Conservation (phyloP, 441 rosid genomes). For the Kokia cookei region DNA sequence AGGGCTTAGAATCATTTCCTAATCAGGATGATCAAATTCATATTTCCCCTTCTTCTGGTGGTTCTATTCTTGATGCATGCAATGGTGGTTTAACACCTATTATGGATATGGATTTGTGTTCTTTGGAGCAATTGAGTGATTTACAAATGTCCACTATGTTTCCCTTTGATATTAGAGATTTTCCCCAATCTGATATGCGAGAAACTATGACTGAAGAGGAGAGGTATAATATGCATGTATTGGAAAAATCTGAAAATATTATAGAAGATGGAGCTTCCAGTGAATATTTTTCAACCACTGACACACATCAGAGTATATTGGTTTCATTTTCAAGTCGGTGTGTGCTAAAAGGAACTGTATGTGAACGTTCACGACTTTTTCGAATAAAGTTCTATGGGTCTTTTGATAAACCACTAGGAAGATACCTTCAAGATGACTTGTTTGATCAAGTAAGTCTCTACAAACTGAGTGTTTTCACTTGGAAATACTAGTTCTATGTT, state of each 20-base stretch:
- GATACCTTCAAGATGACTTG: slow-evolving; percentile 73
- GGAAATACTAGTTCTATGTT: background rate
- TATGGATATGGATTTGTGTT: slow-evolving; percentile 25
- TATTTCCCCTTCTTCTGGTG: slow-evolving; percentile 27
- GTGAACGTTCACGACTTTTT: slow-evolving; percentile 82
- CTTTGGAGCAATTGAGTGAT: slow-evolving; percentile 25
- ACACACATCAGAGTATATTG: slow-evolving; percentile 80
- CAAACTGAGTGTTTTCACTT: background rate
- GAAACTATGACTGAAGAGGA: slow-evolving; percentile 34
- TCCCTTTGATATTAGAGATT: slow-evolving; percentile 19
- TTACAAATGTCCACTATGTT: slow-evolving; percentile 13
- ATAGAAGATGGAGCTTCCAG: slow-evolving; percentile 45
- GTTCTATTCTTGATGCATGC: slow-evolving; percentile 23
- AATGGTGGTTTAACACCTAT: slow-evolving; percentile 23
- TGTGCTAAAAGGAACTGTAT: slow-evolving; percentile 67
- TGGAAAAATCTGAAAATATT: slow-evolving; percentile 32
- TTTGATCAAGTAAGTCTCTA: slow-evolving; percentile 63
- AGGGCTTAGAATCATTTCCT: slow-evolving; percentile 28
- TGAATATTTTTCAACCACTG: slow-evolving; percentile 66
- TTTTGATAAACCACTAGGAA: slow-evolving; percentile 95
- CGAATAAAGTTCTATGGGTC: slow-evolving; percentile 90
- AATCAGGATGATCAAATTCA: slow-evolving; percentile 32
- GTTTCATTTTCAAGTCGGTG: slow-evolving; percentile 89
- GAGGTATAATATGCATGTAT: slow-evolving; percentile 30
- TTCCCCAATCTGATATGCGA: slow-evolving; percentile 27